Conservation (phyloP, 371 early-diverging fungal genomes). For the Fennellomyces sp. region DNA sequence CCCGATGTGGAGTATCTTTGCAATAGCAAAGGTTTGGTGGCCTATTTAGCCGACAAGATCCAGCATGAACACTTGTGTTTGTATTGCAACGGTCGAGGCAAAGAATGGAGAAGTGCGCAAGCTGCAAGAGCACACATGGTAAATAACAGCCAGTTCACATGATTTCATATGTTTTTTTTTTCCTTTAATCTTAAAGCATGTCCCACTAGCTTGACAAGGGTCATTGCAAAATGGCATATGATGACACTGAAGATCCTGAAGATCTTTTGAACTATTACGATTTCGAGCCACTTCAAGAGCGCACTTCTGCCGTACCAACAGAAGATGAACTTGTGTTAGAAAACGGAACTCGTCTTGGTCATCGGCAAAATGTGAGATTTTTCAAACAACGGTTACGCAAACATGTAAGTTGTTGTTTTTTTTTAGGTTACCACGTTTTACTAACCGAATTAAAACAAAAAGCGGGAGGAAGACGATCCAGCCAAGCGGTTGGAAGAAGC, state of each 20-base stretch:
- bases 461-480: constrained; percentile 8
- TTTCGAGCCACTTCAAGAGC: constrained; percentile 58
- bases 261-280: constrained; percentile 92
- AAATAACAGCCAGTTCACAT: constrained; percentile 7
- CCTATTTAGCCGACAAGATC: constrained; percentile 92
- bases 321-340: constrained; percentile 76
- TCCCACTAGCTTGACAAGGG: constrained; percentile 91
- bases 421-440: neutral
- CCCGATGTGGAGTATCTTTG: constrained; percentile 93
- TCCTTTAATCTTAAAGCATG: neutral
- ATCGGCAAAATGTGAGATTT: constrained; percentile 76
- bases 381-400: constrained; percentile 73
- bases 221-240: constrained; percentile 94
- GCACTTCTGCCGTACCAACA: constrained; percentile 25
- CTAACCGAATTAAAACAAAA: neutral
- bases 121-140: constrained; percentile 96
- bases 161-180: no score
- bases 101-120: constrained; percentile 78
- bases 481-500: constrained; percentile 14
- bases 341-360: constrained; percentile 80
- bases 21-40: constrained; percentile 84
- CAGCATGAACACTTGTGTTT: constrained; percentile 88
- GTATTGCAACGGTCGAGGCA: constrained; percentile 93
- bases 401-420: constrained; percentile 9
- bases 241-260: constrained; percentile 84